Evolutionary conservation across 108 stramenopile genomes (phyloP), one percentile per base, ranked within the genome.

Genomic region (Skeletonema potamos): DNA sequence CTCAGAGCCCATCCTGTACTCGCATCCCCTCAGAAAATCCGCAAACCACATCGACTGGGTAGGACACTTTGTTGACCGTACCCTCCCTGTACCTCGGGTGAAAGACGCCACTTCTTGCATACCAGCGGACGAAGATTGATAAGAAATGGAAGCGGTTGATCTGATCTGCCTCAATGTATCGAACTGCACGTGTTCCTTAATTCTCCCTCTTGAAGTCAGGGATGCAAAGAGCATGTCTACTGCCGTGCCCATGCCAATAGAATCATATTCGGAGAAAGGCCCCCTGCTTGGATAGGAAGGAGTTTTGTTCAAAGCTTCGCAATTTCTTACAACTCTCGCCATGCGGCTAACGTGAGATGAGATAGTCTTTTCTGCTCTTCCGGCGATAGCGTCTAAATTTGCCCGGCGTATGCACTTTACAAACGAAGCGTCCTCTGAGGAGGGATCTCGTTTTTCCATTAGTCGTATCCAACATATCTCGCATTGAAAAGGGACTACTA

Each of bases 401-500:
- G 79, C 82, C 63, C 74, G 76, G 15, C 74, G 51, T 7, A 86
- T 58, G 34, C 58, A 73, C 34, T 1, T 44, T 10, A 75, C 0
- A 28, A 55, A 80, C 11, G 13, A 12, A 2, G 32, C 29, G 18
- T 64, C 36, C 13, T 29, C 32, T 8, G 65, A 60, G 0, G 43
- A 6, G 0, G 37, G 36, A 1, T 54, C 7, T 6, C 71, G 1
- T 17, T 51, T 28, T 27, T 58, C 24, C 17, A 85, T 22, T 20
- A 78, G 83, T 0, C 44, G 20, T 15, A 84, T 82, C 58, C 79
- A 78, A 51, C 87, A 89, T 0, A 51, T 3, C 32, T 83, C 75
- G 46, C 85, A 89, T 57, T 86, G 82, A 44, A 86, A 89, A 0
- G 76, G 54, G 6, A 27, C 11, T 43, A 68, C 64, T 6, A 82